Evolutionary conservation across 2,329 filamentous ascomycete species (phyloP).

Genomic region (Colletotrichum navitas): DNA sequence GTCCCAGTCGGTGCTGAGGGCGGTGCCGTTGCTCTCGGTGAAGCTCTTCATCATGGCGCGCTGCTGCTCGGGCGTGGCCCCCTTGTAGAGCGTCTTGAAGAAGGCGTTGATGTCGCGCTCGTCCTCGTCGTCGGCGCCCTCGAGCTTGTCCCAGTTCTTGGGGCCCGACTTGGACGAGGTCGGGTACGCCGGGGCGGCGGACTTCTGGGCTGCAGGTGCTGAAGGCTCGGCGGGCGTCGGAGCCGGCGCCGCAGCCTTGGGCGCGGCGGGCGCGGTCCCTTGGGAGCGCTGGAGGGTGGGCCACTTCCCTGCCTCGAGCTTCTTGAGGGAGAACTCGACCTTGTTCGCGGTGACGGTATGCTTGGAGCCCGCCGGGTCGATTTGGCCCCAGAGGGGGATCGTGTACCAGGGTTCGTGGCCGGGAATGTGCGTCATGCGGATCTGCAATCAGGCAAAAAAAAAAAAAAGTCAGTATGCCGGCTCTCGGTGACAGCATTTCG

Average conservation of each 20-base stretch:
- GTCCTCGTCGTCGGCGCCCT: slow-evolving; percentile 67
- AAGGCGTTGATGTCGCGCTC: slow-evolving; percentile 79
- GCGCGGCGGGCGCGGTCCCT: slow-evolving; percentile 8
- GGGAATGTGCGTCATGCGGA: slow-evolving; percentile 42
- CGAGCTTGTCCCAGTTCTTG: slow-evolving; percentile 90
- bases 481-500: slow-evolving; percentile 44
- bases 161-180: slow-evolving; percentile 86
- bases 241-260: slow-evolving; percentile 5
- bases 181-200: slow-evolving; percentile 74
- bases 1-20: slow-evolving; percentile 91
- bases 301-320: slow-evolving; percentile 79
- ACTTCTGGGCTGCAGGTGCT: slow-evolving; percentile 32
- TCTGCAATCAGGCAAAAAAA: slow-evolving; percentile 6
- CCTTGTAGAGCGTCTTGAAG: slow-evolving; percentile 90
- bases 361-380: slow-evolving; percentile 72
- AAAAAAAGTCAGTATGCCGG: not conserved
- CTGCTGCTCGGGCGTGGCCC: slow-evolving; percentile 81
- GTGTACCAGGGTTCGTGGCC: slow-evolving; percentile 40
- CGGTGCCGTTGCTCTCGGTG: slow-evolving; percentile 91
- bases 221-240: slow-evolving; percentile 7
- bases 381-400: slow-evolving; percentile 68
- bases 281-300: slow-evolving; percentile 48
- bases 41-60: slow-evolving; percentile 99
- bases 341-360: slow-evolving; percentile 80
- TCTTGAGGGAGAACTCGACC: slow-evolving; percentile 81